Conservation (phyloP, 208 protist genomes). For the Lotmaria passim region DNA sequence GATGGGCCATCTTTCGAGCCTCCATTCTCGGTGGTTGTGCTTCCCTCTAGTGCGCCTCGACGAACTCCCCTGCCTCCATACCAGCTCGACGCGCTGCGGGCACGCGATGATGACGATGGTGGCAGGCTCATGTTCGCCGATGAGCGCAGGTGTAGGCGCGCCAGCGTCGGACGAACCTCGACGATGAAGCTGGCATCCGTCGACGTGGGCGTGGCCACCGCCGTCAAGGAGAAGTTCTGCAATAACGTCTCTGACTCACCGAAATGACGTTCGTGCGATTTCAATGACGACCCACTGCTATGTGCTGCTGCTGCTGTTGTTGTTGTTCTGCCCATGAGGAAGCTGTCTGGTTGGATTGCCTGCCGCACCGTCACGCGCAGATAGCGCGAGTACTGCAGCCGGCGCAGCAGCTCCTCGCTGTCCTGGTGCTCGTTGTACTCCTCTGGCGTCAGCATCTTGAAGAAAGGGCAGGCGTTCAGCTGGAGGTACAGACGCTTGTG, state of each 20-base stretch:
- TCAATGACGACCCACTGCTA: neutral
- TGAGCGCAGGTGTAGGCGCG: constrained; percentile 73
- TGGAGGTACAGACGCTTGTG: constrained; percentile 71
- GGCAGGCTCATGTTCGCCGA: constrained; percentile 8
- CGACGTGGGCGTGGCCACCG: constrained; percentile 3
- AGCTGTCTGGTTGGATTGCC: constrained; percentile 67
- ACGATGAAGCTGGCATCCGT: constrained; percentile 66
- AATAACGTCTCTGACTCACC: neutral
- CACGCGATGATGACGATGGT: neutral
- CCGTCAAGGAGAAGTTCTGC: neutral
- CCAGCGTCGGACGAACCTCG: constrained; percentile 77
- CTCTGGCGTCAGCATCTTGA: constrained; percentile 73
- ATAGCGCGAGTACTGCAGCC: constrained; percentile 69
- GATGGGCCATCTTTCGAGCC: no score
- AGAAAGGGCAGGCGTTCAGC: constrained; percentile 65
- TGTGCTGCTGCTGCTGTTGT: neutral
- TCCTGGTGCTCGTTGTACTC: constrained; percentile 90
- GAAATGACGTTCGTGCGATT: neutral
- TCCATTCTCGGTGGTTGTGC: no score
- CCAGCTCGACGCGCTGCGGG: neutral
- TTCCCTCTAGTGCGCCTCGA: neutral
- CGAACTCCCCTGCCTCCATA: neutral
- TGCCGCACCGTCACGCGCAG: constrained; percentile 67
- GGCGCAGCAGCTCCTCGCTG: constrained; percentile 59
- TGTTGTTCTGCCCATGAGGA: constrained; percentile 26